A percentile compares a stretch with the other conserved stretches of the same genome.
These are phyloP conservation scores for Malassezia arunalokei DNA, from an alignment of 1,284 basidiomycete genomes.

Conservation along the genomic window DNA sequence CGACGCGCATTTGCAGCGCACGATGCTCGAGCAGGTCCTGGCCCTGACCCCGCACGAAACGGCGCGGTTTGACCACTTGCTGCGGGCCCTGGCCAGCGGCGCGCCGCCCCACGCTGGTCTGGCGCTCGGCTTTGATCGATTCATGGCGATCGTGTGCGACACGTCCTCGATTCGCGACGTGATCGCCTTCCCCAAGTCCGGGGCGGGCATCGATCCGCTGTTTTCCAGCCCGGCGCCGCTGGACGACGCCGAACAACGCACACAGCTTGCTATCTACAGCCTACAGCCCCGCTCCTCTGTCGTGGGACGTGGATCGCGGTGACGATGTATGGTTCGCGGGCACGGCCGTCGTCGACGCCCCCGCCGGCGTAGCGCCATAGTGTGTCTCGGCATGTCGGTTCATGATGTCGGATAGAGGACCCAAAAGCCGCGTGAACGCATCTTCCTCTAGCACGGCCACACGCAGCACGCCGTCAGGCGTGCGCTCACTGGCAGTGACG, in stretches of 20 bases:
- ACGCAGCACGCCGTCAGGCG: slow-evolving; percentile 39
- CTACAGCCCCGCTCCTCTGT: background rate
- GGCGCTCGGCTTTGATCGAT: slow-evolving; percentile 69
- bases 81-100: slow-evolving; percentile 71
- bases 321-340: background rate
- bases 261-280: slow-evolving; percentile 3
- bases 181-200: slow-evolving; percentile 88
- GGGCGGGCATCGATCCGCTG: slow-evolving; percentile 67
- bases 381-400: slow-evolving; percentile 58
- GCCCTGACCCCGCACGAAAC: slow-evolving; percentile 62
- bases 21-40: slow-evolving; percentile 65
- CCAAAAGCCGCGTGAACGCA: slow-evolving; percentile 84
- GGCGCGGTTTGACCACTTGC: slow-evolving; percentile 65
- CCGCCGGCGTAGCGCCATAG: slow-evolving; percentile 25
- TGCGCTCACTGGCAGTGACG: slow-evolving; percentile 60
- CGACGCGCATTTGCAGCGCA: slow-evolving; percentile 69
- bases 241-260: background rate
- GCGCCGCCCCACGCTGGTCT: slow-evolving; percentile 94
- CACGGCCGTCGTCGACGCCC: background rate
- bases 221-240: slow-evolving; percentile 68
- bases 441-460: slow-evolving; percentile 85
- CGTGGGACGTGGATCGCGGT: background rate
- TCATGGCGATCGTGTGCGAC: slow-evolving; percentile 77
- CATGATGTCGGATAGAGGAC: slow-evolving; percentile 77
- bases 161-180: slow-evolving; percentile 78